Evolutionary conservation across 208 protist genomes (phyloP), one percentile per base, ranked within the genome.

Genomic region (Acanthamoeba healyi): DNA sequence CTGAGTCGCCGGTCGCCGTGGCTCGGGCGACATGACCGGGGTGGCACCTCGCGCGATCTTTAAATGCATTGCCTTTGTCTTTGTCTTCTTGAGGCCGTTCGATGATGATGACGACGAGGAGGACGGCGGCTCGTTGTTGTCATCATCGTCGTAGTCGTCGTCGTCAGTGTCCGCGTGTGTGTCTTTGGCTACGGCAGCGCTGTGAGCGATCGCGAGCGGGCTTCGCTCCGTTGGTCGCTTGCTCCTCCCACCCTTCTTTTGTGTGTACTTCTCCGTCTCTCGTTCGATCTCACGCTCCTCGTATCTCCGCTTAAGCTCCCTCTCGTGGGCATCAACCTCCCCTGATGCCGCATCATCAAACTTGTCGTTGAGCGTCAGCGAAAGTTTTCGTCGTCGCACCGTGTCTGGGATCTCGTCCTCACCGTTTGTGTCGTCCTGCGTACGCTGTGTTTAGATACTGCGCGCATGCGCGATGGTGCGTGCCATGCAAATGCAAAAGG

Each of bases 161-260:
- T 24, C 24, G 10, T 22, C 36, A 22, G 2, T 2, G 34, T 74
- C 36, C 34, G 34, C 32, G 42, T 36, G 12, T 0, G 5, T 19
- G 15, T 84, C 40, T 0, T 56, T 34, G 74, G 7, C 7, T 10
- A 36, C 44, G 1, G n/a, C 44, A 24, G 44, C 74, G 26, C 9
- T 84, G 44, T 84, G 74, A 1, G 74, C 44, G 44, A 56, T 84
- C 26, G 74, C 42, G 26, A 84, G 74, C 38, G 74, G 74, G 42
- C 74, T 84, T 2, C 74, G 74, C 74, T 84, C 74, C 4, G 74
- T 54, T 36, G n/a, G 70, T 46, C 40, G 61, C 7, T 36, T 70
- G 49, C 49, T 56, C 49, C 49, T 7, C 14, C 49, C n/a, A 26
- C 58, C 26, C 19, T 32, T 42, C 19, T 32, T 77, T 36, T 77